Percentiles rank a stretch among this genome's conserved stretches.
Conservation (phyloP, 768 basidiomycete species). For the Termitomyces sp. region DNA sequence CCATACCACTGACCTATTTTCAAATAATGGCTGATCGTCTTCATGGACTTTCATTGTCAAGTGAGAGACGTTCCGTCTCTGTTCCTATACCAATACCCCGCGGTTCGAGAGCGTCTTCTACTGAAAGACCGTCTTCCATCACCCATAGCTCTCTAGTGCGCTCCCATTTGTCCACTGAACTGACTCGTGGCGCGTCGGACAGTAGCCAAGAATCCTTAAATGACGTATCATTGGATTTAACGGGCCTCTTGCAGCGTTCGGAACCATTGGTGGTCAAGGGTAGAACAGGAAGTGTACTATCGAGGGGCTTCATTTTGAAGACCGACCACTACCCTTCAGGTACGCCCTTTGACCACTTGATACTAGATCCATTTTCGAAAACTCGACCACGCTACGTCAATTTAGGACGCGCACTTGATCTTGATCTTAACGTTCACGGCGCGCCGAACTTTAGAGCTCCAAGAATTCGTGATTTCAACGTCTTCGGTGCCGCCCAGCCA, state of each 20-base stretch:
- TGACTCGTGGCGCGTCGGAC: neutral
- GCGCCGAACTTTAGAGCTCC: conserved; percentile 95
- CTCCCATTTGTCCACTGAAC: conserved; percentile 13
- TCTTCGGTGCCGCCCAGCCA: conserved; percentile 95
- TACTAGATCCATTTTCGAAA: neutral
- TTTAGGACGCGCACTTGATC: conserved; percentile 80
- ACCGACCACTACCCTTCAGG: conserved; percentile 87
- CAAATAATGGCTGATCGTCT: conserved; percentile 16
- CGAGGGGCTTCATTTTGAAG: conserved; percentile 90
- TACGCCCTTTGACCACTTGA: conserved; percentile 17
- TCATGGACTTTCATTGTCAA: conserved; percentile 10
- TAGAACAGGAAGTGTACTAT: conserved; percentile 77
- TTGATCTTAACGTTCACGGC: conserved; percentile 89
- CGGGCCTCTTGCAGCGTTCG: conserved; percentile 59
- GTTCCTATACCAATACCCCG: conserved; percentile 18
- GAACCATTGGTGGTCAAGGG: conserved; percentile 79
- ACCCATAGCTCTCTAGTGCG: conserved; percentile 8
- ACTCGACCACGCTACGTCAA: neutral
- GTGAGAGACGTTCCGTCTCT: conserved; percentile 14
- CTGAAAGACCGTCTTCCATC: conserved; percentile 16
- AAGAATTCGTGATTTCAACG: conserved; percentile 74
- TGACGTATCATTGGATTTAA: conserved; percentile 51
- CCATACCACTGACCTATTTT: neutral
- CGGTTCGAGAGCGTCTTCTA: conserved; percentile 10
- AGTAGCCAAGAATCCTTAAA: conserved; percentile 14